A percentile compares a stretch with the other conserved stretches of the same genome.
Evolutionary conservation across 208 protist genomes (phyloP).

Genomic region (Novymonas esmeraldas): DNA sequence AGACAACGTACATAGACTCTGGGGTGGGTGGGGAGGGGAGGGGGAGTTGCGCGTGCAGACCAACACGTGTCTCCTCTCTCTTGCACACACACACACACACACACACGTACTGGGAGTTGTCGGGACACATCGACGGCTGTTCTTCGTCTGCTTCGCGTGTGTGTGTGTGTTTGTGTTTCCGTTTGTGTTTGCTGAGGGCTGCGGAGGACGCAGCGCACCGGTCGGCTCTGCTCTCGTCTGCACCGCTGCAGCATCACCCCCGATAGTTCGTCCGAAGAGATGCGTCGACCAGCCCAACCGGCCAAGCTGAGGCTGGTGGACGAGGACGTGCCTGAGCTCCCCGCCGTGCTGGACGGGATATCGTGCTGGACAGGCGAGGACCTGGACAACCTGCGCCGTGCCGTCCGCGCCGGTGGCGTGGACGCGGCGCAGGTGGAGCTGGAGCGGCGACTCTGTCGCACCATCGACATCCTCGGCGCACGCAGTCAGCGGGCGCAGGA

Average conservation of each 20-base stretch:
- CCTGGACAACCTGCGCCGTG: slow-evolving; percentile 39
- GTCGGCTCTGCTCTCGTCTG: too few species aligned
- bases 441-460: slow-evolving; percentile 45
- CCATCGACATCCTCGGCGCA: slow-evolving; percentile 81
- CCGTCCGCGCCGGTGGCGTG: slow-evolving; percentile 8
- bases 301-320: slow-evolving; percentile 7
- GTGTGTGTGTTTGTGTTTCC: too few species aligned
- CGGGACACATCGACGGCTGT: too few species aligned
- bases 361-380: slow-evolving; percentile 54
- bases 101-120: too few species aligned
- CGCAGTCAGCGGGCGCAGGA: slow-evolving; percentile 64
- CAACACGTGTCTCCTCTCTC: too few species aligned
- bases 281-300: slow-evolving; percentile 11
- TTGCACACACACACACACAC: too few species aligned
- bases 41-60: too few species aligned
- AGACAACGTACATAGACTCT: too few species aligned
- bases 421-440: slow-evolving; percentile 24
- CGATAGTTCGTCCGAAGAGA: background rate
- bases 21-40: too few species aligned
- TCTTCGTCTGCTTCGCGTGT: too few species aligned
- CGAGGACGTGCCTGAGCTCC: slow-evolving; percentile 26
- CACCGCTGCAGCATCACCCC: background rate
- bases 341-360: slow-evolving; percentile 59
- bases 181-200: too few species aligned
- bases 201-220: too few species aligned